phyloP scores from a whole-genome alignment of 2,329 filamentous ascomycete genomes.

The Aureobasidium sp. region DNA sequence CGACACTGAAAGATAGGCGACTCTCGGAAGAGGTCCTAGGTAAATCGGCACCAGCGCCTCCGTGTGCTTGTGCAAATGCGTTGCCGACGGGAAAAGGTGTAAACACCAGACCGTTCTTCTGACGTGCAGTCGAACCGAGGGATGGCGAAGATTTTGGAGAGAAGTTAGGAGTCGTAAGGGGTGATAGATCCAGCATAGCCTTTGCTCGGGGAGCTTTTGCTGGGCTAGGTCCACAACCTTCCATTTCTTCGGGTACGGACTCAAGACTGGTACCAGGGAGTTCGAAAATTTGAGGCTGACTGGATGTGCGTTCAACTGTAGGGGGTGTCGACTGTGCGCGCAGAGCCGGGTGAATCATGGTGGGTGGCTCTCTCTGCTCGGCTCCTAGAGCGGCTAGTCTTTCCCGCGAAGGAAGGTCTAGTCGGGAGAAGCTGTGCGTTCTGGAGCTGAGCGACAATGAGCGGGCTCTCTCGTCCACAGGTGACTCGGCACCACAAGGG shows the following conservation, averaged over 20 bases:
- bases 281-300: slow-evolving; percentile 21
- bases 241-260: slow-evolving; percentile 39
- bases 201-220: background rate
- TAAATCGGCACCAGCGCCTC: background rate
- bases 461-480: background rate
- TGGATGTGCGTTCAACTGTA: slow-evolving; percentile 15
- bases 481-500: background rate
- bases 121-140: background rate
- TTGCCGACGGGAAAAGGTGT: slow-evolving; percentile 7
- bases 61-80: slow-evolving; percentile 8
- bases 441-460: background rate
- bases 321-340: background rate
- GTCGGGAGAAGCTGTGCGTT: background rate
- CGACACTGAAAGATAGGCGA: slow-evolving; percentile 5
- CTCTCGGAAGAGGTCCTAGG: slow-evolving; percentile 3
- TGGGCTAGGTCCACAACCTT: slow-evolving; percentile 18
- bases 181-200: background rate
- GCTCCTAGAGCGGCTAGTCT: slow-evolving; percentile 6
- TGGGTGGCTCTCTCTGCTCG: slow-evolving; percentile 12
- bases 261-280: slow-evolving; percentile 30
- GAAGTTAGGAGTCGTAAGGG: background rate
- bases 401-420: slow-evolving; percentile 17
- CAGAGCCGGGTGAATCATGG: slow-evolving; percentile 14
- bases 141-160: background rate
- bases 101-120: background rate